Evolutionary conservation across 202 grass and related monocot genomes (phyloP), one percentile per base, ranked within the genome.

Genomic region (Saccharum hybrid): DNA sequence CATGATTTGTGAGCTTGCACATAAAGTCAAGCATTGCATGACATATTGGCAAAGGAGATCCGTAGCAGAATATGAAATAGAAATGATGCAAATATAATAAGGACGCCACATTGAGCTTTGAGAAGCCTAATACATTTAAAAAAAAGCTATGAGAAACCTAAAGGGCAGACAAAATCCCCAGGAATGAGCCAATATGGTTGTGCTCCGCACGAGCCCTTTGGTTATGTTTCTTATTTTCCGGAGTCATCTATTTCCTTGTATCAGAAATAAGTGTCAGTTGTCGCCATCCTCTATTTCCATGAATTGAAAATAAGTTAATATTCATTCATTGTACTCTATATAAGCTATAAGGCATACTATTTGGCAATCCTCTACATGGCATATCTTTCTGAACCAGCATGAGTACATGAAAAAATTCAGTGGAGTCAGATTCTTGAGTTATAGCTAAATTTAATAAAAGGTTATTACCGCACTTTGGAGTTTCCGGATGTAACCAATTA

Each of bases 401-500:
- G 34, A 45, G 33, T 79, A 45, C 19, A 84, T n/a, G 31, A 69
- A 74, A 81, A 60, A 60, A 66, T 16, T 57, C 15, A 48, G 6
- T 72, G 38, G 12, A 15, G 10, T 68, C 33, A 30, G 31, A 56
- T 41, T 59, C 26, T 79, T 13, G 3, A 56, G 59, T 60, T 65
- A 42, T 18, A 45, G 19, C 26, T 68, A 66, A 61, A 31, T 72
- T 46, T 10, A 63, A 41, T 33, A 83, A 45, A 69, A 59, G 31
- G 28, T 40, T 63, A 52, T 57, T 86, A 98, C 95, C 80, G 75
- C 60, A 77, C 71, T 88, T 88, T 81, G 57, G 8, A 93, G 80
- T 82, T 83, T 88, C 83, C 90, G 77, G 15, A 95, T 83, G 77
- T 98, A 95, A 51, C 92, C 92, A 90, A 92, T 61, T 26, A 93